phyloP scores from a whole-genome alignment of 441 rosid genomes.

The Mallotus japonicus region DNA sequence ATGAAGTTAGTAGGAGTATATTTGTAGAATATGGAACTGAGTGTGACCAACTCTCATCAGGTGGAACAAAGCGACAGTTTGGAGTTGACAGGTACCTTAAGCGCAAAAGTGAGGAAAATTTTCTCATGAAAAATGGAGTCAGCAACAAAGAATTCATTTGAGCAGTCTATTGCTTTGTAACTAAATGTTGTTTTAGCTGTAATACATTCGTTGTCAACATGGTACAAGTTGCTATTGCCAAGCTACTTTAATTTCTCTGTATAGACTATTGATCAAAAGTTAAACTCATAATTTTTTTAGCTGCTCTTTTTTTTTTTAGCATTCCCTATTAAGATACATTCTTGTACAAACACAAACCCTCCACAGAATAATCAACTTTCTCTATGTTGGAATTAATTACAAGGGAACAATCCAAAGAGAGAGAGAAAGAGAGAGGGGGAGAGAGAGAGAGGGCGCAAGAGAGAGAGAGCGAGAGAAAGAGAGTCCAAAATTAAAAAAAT shows the following conservation, averaged over 20 bases:
- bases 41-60: constrained; percentile 11
- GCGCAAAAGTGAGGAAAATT: constrained; percentile 47
- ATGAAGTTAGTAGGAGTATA: constrained; percentile 29
- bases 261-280: too few relatives aligned
- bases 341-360: too few relatives aligned
- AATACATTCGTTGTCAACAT: neutral
- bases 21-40: constrained; percentile 22
- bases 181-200: constrained; percentile 37
- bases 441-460: too few relatives aligned
- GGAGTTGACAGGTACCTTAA: constrained; percentile 66
- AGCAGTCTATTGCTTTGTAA: constrained; percentile 65
- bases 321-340: too few relatives aligned
- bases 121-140: constrained; percentile 65
- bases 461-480: too few relatives aligned
- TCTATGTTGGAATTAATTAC: too few relatives aligned
- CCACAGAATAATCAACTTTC: too few relatives aligned
- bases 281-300: too few relatives aligned
- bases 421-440: too few relatives aligned
- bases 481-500: too few relatives aligned
- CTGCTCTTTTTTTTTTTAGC: too few relatives aligned
- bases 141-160: constrained; percentile 58
- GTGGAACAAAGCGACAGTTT: constrained; percentile 26
- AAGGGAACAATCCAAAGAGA: too few relatives aligned
- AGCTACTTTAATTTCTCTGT: constrained; percentile 5
- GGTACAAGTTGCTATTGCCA: neutral